Conservation (phyloP, 1,284 basidiomycete species). For the Grifola frondosa region DNA sequence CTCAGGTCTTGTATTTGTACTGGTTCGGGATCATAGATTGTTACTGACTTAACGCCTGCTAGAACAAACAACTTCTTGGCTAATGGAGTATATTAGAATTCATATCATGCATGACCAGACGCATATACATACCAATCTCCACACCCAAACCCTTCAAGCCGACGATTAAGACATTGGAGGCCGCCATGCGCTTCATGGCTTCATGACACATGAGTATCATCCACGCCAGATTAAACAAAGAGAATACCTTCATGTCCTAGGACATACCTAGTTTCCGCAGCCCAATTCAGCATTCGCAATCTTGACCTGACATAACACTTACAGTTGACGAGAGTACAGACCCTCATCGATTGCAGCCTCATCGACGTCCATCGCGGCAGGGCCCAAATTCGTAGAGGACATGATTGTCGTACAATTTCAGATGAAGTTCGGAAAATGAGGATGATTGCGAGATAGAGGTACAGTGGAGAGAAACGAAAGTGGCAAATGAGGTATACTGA, state of each 20-base stretch:
- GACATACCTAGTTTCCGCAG: constrained; percentile 70
- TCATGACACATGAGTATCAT: too few species aligned
- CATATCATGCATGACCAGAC: constrained; percentile 1
- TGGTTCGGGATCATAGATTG: constrained; percentile 91
- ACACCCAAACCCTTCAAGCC: constrained; percentile 93
- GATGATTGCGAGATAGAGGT: constrained; percentile 9
- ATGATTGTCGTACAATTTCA: constrained; percentile 38
- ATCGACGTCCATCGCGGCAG: constrained; percentile 77
- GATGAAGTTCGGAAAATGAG: constrained; percentile 9
- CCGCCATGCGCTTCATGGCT: constrained; percentile 99
- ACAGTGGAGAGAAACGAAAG: constrained; percentile 17
- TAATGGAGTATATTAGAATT: constrained; percentile 33
- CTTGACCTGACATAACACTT: constrained; percentile 37
- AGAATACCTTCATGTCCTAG: constrained; percentile 98
- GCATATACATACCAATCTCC: constrained; percentile 77
- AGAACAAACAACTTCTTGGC: constrained; percentile 97
- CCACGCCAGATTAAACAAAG: too few species aligned
- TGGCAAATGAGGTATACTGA: constrained; percentile 19
- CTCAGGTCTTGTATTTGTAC: constrained; percentile 88
- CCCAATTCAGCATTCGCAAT: constrained; percentile 24
- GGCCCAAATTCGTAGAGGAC: constrained; percentile 50
- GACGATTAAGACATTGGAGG: constrained; percentile 93
- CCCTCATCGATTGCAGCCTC: constrained; percentile 87
- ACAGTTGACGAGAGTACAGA: constrained; percentile 95
- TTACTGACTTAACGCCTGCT: constrained; percentile 98